Conservation (phyloP, 2,329 filamentous ascomycete species). For the Colletotrichum simmondsii region DNA sequence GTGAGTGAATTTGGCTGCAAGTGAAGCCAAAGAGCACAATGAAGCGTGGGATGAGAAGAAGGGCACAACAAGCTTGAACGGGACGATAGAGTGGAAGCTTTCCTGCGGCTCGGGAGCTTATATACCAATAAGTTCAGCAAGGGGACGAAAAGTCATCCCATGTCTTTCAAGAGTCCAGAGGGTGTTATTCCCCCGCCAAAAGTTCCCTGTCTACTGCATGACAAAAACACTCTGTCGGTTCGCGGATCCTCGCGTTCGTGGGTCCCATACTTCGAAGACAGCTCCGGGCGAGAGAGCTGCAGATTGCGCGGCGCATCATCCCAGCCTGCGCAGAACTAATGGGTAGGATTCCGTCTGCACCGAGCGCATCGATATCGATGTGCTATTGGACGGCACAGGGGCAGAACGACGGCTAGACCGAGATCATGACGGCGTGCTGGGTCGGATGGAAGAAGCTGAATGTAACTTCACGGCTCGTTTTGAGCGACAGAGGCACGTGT, state of each 20-base stretch:
- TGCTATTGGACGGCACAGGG: conserved; percentile 18
- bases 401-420: conserved; percentile 10
- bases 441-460: not conserved
- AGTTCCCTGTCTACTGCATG: conserved; percentile 13
- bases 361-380: not conserved
- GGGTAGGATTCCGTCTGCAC: conserved; percentile 23
- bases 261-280: not conserved
- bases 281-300: conserved; percentile 1
- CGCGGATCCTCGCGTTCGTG: conserved; percentile 23
- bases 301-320: conserved; percentile 12
- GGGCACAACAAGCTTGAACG: not conserved
- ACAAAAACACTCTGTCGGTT: conserved; percentile 20
- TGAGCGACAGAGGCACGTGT: conserved; percentile 28
- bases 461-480: conserved; percentile 32
- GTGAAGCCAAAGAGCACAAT: conserved; percentile 13
- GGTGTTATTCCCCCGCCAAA: conserved; percentile 1
- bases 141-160: conserved; percentile 16
- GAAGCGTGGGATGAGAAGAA: conserved; percentile 1
- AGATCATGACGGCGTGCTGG: conserved; percentile 29
- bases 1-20: conserved; percentile 17
- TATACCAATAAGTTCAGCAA: conserved; percentile 18
- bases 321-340: conserved; percentile 13
- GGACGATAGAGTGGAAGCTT: conserved; percentile 6
- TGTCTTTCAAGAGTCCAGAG: not conserved
- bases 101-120: conserved; percentile 24